Evolutionary conservation across 2,329 filamentous ascomycete genomes (phyloP), one percentile per base, ranked within the genome.

Genomic region (Calonectria pauciramosa): DNA sequence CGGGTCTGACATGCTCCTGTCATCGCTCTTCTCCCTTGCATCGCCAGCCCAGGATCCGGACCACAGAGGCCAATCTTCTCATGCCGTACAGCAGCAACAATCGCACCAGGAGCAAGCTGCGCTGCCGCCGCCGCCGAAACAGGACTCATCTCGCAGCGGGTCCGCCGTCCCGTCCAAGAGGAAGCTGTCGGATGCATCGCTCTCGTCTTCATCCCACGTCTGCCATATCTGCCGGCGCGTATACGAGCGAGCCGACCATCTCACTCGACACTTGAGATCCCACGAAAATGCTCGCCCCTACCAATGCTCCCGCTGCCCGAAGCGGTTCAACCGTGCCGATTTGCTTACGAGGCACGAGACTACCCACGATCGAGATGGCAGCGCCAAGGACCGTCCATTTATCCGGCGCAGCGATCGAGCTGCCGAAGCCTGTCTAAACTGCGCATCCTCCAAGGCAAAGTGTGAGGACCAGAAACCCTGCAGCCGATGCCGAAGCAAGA

Each of bases 401-500:
- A 81, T 81, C 63, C 73, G 77, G 67, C 71, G 79, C 41, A 81
- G 78, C 63, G 79, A 81, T 36, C 72, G 79, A 14, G 79, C 79
- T 4, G 79, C 79, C 26, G 79, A 81, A 70, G 79, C 79, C n/a
- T 81, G 79, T 56, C 68, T 81, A 34, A 81, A 81, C 63, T 81
- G 79, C 36, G 79, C 79, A 44, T 79, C 79, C 18, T 81, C 79
- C 51, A 81, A 81, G 47, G 79, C 79, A 18, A 81, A 81, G 51
- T 81, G 79, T 41, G 79, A 81, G 34, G 79, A 81, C 32, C 79
- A 81, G 66, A 81, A 81, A 51, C 79, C 79, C 4, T 81, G 79
- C 41, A 78, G 76, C 54, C 79, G 79, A n/a, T 81, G 79, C 38
- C 79, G 79, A 14, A 81, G 63, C 60, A 81, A 81, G 73, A 80